Evolutionary conservation across 73 alveolate genomes (phyloP).

Genomic region (Stentor coeruleus): DNA sequence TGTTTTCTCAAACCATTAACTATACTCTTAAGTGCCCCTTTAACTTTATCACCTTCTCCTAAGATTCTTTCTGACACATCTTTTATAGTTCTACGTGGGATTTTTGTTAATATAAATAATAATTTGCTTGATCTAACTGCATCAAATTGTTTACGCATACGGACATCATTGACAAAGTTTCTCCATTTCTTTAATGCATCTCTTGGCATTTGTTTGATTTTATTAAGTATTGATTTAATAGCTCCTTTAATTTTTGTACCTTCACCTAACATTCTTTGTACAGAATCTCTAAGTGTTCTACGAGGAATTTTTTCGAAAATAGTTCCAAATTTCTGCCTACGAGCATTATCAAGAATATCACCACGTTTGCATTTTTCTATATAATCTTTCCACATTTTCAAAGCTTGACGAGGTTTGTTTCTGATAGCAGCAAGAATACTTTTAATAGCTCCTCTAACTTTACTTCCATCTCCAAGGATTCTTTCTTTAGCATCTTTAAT

Average conservation of each 20-base stretch:
- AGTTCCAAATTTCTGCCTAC: neutral
- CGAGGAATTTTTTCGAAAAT: neutral
- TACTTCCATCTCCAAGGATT: slow-evolving; percentile 2
- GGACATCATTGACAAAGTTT: neutral
- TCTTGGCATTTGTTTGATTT: neutral
- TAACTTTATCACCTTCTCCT: slow-evolving; percentile 16
- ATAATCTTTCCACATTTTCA: neutral
- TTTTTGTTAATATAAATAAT: neutral
- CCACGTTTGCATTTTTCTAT: neutral
- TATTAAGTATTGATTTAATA: neutral
- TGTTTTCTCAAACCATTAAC: neutral
- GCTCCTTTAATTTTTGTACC: slow-evolving; percentile 17
- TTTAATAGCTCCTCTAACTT: slow-evolving; percentile 20
- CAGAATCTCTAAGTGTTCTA: neutral
- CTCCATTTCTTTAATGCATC: neutral
- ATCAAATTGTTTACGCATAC: neutral
- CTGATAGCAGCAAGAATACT: neutral
- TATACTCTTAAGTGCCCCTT: neutral
- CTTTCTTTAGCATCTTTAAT: slow-evolving; percentile 10
- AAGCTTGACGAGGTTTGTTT: slow-evolving; percentile 12
- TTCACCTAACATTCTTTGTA: slow-evolving; percentile 3
- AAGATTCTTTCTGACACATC: neutral
- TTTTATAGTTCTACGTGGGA: slow-evolving; percentile 9
- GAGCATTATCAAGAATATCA: neutral
- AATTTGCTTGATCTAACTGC: neutral